Percentiles rank a stretch among this genome's conserved stretches.
phyloP scores from a whole-genome alignment of 148 eudicot genomes.

The Hydrangea macrophylla region DNA sequence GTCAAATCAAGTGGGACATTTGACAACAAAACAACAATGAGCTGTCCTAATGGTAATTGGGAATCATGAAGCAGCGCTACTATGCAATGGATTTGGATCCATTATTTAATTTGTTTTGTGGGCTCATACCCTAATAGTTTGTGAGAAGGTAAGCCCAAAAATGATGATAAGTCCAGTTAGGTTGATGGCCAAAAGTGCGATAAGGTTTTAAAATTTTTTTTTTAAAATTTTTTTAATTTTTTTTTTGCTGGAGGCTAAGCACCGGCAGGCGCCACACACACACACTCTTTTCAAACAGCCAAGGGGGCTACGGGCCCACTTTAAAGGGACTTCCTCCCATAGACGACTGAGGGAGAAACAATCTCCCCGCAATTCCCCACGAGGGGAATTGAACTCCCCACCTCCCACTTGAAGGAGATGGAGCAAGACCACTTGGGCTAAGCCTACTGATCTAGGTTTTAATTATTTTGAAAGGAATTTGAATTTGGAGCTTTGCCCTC shows the following conservation, averaged over 20 bases:
- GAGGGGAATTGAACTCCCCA: too few relatives aligned
- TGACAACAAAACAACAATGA: constrained; percentile 2
- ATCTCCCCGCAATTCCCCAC: too few relatives aligned
- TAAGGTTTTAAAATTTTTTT: neutral
- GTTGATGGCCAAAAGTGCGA: neutral
- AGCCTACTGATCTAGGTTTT: too few relatives aligned
- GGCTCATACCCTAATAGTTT: constrained; percentile 5
- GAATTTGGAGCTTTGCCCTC: too few relatives aligned
- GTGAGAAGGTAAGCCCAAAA: neutral
- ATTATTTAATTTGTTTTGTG: neutral
- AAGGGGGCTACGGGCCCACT: neutral
- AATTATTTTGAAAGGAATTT: too few relatives aligned
- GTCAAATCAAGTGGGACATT: neutral
- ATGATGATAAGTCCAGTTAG: neutral
- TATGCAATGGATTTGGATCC: neutral
- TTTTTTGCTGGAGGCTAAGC: neutral
- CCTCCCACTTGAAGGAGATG: too few relatives aligned
- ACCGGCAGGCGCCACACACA: too few relatives aligned
- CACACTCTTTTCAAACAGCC: too few relatives aligned
- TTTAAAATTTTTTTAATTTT: neutral
- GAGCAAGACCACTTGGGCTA: too few relatives aligned
- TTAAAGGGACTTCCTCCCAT: too few relatives aligned
- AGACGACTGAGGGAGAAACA: too few relatives aligned
- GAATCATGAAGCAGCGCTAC: constrained; percentile 4
- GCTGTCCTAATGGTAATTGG: neutral